These are phyloP conservation scores for Pezicula radicicola DNA, from an alignment of 2,329 filamentous ascomycete species.

Conservation along the genomic window DNA sequence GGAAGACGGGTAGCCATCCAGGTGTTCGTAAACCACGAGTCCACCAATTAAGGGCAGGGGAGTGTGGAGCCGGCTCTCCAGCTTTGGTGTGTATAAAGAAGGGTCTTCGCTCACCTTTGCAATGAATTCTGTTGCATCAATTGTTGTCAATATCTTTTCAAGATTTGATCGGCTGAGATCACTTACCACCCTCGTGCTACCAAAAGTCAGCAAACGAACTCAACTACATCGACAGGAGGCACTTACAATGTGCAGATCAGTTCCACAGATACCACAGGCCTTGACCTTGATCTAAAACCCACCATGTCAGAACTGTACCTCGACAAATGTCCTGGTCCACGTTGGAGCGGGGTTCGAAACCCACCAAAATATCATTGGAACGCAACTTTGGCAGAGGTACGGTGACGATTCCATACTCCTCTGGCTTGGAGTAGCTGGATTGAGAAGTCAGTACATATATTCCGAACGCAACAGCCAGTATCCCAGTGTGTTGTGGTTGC, in stretches of 20 bases:
- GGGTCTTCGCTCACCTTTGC: slow-evolving; percentile 38
- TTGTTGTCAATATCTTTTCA: slow-evolving; percentile 43
- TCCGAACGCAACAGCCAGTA: neutral
- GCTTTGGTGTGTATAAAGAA: slow-evolving; percentile 14
- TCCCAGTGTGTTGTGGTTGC: slow-evolving; percentile 1
- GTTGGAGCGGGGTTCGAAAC: slow-evolving; percentile 47
- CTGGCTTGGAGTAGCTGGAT: slow-evolving; percentile 56
- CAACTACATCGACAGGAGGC: neutral
- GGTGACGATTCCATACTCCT: slow-evolving; percentile 57
- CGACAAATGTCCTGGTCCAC: slow-evolving; percentile 35
- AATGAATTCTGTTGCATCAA: slow-evolving; percentile 67
- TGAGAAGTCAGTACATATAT: neutral
- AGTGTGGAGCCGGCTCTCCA: slow-evolving; percentile 7
- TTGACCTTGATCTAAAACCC: slow-evolving; percentile 58
- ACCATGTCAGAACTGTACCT: slow-evolving; percentile 20
- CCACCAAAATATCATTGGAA: slow-evolving; percentile 3
- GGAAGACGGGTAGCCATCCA: slow-evolving; percentile 18
- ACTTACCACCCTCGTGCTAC: slow-evolving; percentile 2
- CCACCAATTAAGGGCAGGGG: slow-evolving; percentile 5
- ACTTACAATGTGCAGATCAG: slow-evolving; percentile 43
- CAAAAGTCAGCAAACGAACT: neutral
- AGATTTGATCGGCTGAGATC: slow-evolving; percentile 6
- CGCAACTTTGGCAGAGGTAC: slow-evolving; percentile 60
- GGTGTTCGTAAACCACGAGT: slow-evolving; percentile 7
- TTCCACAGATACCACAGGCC: slow-evolving; percentile 62